Base-by-base conservation (phyloP, 495 filamentous ascomycete species). In the Parathielavia appendiculata region DNA sequence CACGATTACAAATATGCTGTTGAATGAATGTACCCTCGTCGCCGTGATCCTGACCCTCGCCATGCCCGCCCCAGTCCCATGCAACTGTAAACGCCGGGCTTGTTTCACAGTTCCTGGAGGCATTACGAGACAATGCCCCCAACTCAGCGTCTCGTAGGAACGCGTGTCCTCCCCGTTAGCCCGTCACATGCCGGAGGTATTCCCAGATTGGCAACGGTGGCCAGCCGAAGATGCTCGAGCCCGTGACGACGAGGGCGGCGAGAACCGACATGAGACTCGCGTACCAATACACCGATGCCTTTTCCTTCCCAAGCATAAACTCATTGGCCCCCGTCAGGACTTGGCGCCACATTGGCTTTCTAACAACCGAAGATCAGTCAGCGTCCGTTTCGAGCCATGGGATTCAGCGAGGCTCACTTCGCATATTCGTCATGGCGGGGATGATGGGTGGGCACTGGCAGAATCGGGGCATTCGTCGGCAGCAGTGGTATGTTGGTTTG, bases 161-260 rank as follows among this genome's bases (percentile, higher is more conserved):
- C 35, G 35, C 35, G 35, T 14, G 13, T 38, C 11, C 16, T 39
- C 20, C 22, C 6, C n/a, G 4, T 51, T 47, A 51, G 39, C 56
- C 14, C 36, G 39, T 45, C 47, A 32, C 39, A 19, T 43, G 43
- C 12, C 51, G 20, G 6, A 59, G 51, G 30, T 48, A 59, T 16
- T 54, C 44, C 57, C 44, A 59, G 17, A 59, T 40, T 11, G 57
- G 57, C 44, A 54, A 39, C 0, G 43, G 43, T n/a, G 57, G 57
- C 57, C 57, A 59, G 14, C 57, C 57, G 9, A 59, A 59, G 11
- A 59, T 47, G 12, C 50, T 54, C 50, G 57, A 59, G 43, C 26
- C 14, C 4, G 57, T 53, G 35, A 59, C 41, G 17, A 59, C 19
- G 35, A 59, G 22, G 20, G 41, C 57, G 51, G 50, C 57, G n/a